Percentiles rank a stretch among this genome's conserved stretches.
Conservation (phyloP, 345 rosid genomes). For the Pelargonium nanum region DNA sequence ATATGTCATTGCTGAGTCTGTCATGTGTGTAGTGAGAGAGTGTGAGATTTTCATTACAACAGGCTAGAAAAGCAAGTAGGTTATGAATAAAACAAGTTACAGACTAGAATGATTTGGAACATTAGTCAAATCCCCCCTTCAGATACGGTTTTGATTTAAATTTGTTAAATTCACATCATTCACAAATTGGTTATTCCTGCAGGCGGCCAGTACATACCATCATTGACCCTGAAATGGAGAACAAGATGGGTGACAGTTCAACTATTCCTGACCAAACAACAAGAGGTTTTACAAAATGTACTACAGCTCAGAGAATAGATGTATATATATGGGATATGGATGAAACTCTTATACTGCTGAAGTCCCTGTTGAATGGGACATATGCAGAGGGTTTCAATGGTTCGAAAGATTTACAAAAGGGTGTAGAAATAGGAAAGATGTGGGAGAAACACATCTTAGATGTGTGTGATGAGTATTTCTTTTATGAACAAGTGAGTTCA, state of each 20-base stretch:
- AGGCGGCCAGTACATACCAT: not conserved
- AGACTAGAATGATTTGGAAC: not conserved
- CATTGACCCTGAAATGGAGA: not conserved
- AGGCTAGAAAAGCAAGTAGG: not conserved
- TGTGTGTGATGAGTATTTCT: constrained; percentile 57
- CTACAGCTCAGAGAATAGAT: constrained; percentile 23
- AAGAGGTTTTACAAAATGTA: constrained; percentile 12
- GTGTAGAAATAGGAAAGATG: constrained; percentile 58
- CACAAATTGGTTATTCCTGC: not conserved
- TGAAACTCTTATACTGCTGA: constrained; percentile 81
- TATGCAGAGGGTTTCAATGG: constrained; percentile 48
- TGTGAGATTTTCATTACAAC: not conserved
- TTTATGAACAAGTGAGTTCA: constrained; percentile 60
- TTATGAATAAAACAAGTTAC: no score
- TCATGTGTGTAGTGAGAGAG: no score
- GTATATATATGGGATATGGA: constrained; percentile 90
- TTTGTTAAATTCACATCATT: not conserved
- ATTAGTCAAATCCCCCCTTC: not conserved
- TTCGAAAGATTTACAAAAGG: constrained; percentile 53
- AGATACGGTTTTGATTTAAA: not conserved
- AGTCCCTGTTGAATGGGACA: constrained; percentile 61
- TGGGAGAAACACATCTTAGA: constrained; percentile 80
- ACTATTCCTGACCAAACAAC: constrained; percentile 12
- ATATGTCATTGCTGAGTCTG: no score
- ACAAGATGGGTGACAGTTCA: constrained; percentile 21